Conservation (phyloP, 768 basidiomycete species). For the Lactarius deliciosus region DNA sequence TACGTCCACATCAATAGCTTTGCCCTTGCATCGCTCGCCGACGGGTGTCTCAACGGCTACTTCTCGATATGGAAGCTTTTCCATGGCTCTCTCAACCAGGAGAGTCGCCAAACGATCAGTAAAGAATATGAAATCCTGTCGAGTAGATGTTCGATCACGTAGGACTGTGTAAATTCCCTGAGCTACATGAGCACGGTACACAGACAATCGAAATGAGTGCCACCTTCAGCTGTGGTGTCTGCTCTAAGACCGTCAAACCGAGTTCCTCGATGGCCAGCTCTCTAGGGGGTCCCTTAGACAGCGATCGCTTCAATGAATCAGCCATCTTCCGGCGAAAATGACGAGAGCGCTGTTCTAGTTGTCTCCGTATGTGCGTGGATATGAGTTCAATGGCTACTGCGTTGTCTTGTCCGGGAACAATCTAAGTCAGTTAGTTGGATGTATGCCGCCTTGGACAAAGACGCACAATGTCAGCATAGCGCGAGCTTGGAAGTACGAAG, state of each 20-base stretch:
- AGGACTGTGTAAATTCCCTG: conserved; percentile 91
- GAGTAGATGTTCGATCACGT: conserved; percentile 63
- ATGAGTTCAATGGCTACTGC: conserved; percentile 91
- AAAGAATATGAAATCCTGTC: conserved; percentile 93
- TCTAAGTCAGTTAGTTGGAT: conserved; percentile 47
- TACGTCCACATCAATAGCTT: conserved; percentile 61
- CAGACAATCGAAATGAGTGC: conserved; percentile 19
- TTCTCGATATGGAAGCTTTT: conserved; percentile 69
- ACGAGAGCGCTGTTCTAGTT: conserved; percentile 76
- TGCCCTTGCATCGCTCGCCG: conserved; percentile 55
- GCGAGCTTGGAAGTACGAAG: conserved; percentile 85
- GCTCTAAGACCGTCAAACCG: conserved; percentile 62
- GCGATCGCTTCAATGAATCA: conserved; percentile 30
- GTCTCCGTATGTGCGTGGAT: conserved; percentile 81
- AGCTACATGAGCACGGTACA: background rate
- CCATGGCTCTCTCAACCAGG: conserved; percentile 81
- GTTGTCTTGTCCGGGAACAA: conserved; percentile 94
- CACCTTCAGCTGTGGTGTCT: conserved; percentile 81
- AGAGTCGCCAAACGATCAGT: conserved; percentile 83
- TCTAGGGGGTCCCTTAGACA: conserved; percentile 28
- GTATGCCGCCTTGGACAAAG: background rate
- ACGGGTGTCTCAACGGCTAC: conserved; percentile 69
- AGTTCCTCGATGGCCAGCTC: conserved; percentile 42
- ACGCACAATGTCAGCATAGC: conserved; percentile 83
- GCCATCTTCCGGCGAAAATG: conserved; percentile 76